Percentiles rank a stretch among this genome's conserved stretches.
Evolutionary conservation across 768 basidiomycete genomes (phyloP).

Genomic region (Hypsizygus marmoreus): DNA sequence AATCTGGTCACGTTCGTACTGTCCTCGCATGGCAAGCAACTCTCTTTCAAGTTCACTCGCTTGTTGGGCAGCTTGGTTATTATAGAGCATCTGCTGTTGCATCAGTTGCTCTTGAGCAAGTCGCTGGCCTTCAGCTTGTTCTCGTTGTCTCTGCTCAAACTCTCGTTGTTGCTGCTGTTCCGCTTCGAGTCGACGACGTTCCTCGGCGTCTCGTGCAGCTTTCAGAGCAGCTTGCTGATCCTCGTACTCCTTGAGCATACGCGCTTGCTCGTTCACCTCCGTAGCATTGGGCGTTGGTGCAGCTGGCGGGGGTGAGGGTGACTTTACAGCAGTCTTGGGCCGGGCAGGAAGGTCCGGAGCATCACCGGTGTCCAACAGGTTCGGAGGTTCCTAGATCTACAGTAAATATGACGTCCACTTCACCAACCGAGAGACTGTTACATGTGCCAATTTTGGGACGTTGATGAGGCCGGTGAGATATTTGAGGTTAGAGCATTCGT

Average conservation of each 20-base stretch:
- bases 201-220: constrained; percentile 80
- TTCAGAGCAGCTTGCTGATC: constrained; percentile 90
- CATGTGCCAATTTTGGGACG: constrained; percentile 94
- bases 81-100: constrained; percentile 82
- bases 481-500: constrained; percentile 98
- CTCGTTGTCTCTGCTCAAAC: constrained; percentile 84
- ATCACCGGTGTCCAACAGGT: constrained; percentile 78
- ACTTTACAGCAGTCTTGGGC: constrained; percentile 59
- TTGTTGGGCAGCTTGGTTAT: constrained; percentile 71
- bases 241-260: constrained; percentile 95
- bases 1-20: constrained; percentile 97
- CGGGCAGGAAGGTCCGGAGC: constrained; percentile 89
- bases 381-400: constrained; percentile 87
- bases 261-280: constrained; percentile 86
- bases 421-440: constrained; percentile 26
- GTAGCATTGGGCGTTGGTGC: constrained; percentile 70
- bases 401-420: constrained; percentile 1
- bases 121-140: constrained; percentile 87
- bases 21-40: constrained; percentile 89
- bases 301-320: constrained; percentile 67
- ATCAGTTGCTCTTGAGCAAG: constrained; percentile 87
- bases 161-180: constrained; percentile 83
- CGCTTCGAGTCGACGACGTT: constrained; percentile 72
- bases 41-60: constrained; percentile 86
- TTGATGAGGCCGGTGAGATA: constrained; percentile 97